Evolutionary conservation across 129 eudicot species (phyloP), one percentile per base, ranked within the genome.

Genomic region (Pulicaria dysenterica): DNA sequence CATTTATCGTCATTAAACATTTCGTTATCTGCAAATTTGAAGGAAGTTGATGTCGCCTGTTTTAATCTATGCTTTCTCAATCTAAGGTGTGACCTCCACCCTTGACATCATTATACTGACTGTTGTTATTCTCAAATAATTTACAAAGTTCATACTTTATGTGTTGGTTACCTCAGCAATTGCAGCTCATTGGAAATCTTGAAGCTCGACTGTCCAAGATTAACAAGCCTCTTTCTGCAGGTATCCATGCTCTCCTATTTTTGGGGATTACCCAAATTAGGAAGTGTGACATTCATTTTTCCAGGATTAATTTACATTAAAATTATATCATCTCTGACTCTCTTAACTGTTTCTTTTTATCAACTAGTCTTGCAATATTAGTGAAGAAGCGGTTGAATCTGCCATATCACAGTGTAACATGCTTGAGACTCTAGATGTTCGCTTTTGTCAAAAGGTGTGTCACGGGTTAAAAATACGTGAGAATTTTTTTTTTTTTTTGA

Each of bases 381-480:
- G 82, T 24, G 96, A 94, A 85, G 88, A 83, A 79, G 89, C 97
- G 3, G 86, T 90, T 73, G 93, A 90, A 86, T 79, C 85, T 12
- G 96, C 99, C 72, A 83, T 90, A 73, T 61, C 84, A 34, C 79
- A 69, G 34, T 94, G 99, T 64, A 75, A 48, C 80, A 78, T 90
- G 91, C 86, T 94, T 54, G 99, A 94, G 87, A 94, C 99, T 12
- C 91, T 94, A 37, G 99, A 94, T 72, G 91, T 94, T 45, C 99
- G 99, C 67, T 94, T 94, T 67, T 90, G 99, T 55, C 96, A 86
- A 15, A 90, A 86, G 86, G 99, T 94, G 31, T 77, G 72, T 66
- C 38, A 6, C 2, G 5, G 43, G 11, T 42, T 34, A 38, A 13
- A 13, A 31, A 50, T 47, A 8, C 48, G 48, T 53, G 7, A 10